Evolutionary conservation across 2,329 filamentous ascomycete genomes (phyloP), one percentile per base, ranked within the genome.

Genomic region (Colletotrichum sp.): DNA sequence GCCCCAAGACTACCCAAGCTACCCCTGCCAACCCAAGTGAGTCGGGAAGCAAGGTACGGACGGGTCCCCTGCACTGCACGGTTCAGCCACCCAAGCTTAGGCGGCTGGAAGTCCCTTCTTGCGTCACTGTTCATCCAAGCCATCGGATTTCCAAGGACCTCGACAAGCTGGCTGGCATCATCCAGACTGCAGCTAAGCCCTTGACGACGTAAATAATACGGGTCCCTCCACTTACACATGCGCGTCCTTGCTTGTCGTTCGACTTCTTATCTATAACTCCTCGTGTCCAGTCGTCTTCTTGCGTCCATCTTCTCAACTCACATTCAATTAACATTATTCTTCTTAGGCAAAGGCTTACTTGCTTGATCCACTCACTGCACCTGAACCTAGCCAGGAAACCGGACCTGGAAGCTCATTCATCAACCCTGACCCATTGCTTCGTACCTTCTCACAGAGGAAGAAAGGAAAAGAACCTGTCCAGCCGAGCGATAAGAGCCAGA

Each of bases 311-410:
- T 13, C 44, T 52, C 44, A 13, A 52, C n/a, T 52, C n/a, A 52
- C 44, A 52, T 52, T 52, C 44, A n/a, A 52, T 52, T 52, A 52
- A 52, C 44, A 52, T 52, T 52, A 24, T 52, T 52, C 44, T 52
- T 52, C 44, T 52, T 81, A 95, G 93, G 92, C 93, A 59, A 87
- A 89, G 69, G 89, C 91, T 80, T 92, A 93, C 81, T 87, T 95
- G 60, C 90, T 95, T 78, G 92, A 94, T 79, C 94, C 94, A 78
- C 86, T 95, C 77, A 92, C 88, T 79, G 93, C 89, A 26, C 92
- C 92, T 12, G 92, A 94, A 77, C 93, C 93, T 16, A 91, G 88
- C 76, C 90, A 93, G 77, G 92, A 94, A 81, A 93, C 91, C 64
- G 92, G 93, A 9, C 90, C 90, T n/a, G 91, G 91, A 75, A 87